These are phyloP conservation scores for Pichia sp. DNA, from an alignment of 1,139 yeast genomes.

Conservation along the genomic window DNA sequence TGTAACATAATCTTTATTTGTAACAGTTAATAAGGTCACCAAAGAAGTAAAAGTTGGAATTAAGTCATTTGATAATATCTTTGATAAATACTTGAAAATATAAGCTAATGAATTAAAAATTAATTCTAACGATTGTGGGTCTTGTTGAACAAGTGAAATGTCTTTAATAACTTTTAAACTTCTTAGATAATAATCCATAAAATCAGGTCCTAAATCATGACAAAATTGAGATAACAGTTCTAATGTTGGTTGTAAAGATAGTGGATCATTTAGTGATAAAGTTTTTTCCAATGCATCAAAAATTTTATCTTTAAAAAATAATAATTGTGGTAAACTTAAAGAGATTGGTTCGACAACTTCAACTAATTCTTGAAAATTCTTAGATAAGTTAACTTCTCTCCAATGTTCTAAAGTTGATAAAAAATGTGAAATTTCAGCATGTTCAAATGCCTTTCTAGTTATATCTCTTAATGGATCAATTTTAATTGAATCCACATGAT, in stretches of 20 bases:
- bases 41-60: conserved; percentile 61
- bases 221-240: conserved; percentile 81
- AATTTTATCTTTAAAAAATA: conserved; percentile 63
- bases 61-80: conserved; percentile 54
- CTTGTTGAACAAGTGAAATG: conserved; percentile 43
- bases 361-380: conserved; percentile 59
- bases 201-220: conserved; percentile 91
- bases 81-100: conserved; percentile 77
- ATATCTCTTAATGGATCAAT: conserved; percentile 76
- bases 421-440: conserved; percentile 70
- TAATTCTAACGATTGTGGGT: conserved; percentile 76
- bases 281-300: conserved; percentile 47
- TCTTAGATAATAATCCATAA: conserved; percentile 57
- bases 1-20: conserved; percentile 55
- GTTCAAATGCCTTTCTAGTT: conserved; percentile 50
- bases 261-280: conserved; percentile 45
- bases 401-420: conserved; percentile 76
- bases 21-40: conserved; percentile 53
- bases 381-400: conserved; percentile 80
- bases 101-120: conserved; percentile 81
- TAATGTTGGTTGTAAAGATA: conserved; percentile 73
- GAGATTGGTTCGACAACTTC: conserved; percentile 48
- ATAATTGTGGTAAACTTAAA: conserved; percentile 73
- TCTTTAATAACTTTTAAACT: conserved; percentile 48
- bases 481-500: conserved; percentile 73